Base-by-base conservation (phyloP, 1,284 basidiomycete genomes). In the Inonotus obliquus region DNA sequence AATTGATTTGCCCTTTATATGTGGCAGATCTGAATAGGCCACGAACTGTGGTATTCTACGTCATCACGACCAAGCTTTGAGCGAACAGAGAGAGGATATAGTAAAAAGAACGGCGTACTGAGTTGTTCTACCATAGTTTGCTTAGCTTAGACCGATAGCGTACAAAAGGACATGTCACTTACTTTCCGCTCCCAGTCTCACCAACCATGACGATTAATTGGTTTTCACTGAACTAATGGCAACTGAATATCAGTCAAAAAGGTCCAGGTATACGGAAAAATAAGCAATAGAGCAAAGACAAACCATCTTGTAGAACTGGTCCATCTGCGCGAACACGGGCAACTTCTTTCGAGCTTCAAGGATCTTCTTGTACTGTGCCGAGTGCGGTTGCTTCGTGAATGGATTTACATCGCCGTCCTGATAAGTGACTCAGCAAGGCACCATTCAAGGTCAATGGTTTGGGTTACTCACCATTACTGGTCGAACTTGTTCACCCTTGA, bases 131-230 rank as follows among this genome's bases (percentile, higher is more conserved):
- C 29, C 7, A 21, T 11, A 54, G 23, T 29, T 27, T 25, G 19
- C 7, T 49, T 21, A 59, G 48, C 17, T 5, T 29, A 13, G 37
- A 13, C 11, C 29, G 14, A n/a, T 54, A 25, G n/a, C 32, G 9
- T 32, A 11, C 13, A 41, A 9, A 19, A 25, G 9, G 9, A 54
- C 41, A n/a, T 44, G 17, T 7, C 7, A n/a, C 63, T 58, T 51
- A 64, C 79, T 99, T 99, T 60, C 96, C 97, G 27, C 94, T 95
- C 11, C 97, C 96, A 1, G 97, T 98, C 79, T 99, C 96, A 69
- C 96, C 96, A 67, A 98, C 94, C 86, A 99, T 92, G 62, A 99
- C 87, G 54, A 94, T 91, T 67, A 96, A 89, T 77, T 97, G 95
- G 76, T 94, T 86, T 67, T 86, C 78, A 64, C 77, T 87, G 76